Conservation (phyloP, 2,329 filamentous ascomycete genomes). For the Cladophialophora psammophila region DNA sequence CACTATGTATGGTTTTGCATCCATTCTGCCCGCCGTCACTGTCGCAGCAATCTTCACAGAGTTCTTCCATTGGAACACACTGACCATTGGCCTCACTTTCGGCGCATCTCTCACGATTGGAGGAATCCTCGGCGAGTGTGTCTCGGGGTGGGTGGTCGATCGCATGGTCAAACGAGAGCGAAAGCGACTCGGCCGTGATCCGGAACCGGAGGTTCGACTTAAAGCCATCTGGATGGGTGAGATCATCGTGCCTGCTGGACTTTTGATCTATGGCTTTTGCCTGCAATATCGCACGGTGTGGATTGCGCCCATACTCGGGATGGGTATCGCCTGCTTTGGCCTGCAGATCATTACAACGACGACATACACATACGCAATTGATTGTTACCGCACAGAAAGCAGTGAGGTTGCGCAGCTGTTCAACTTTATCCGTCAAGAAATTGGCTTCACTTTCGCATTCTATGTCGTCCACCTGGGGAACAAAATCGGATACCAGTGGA, state of each 20-base stretch:
- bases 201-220: conserved; percentile 42
- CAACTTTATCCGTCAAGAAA: conserved; percentile 42
- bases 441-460: conserved; percentile 42
- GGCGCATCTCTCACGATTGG: conserved; percentile 44
- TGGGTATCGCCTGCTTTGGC: conserved; percentile 42
- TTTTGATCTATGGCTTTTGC: conserved; percentile 46
- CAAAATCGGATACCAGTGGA: conserved; percentile 37
- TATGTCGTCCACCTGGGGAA: conserved; percentile 38
- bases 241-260: conserved; percentile 41
- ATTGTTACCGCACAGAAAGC: conserved; percentile 39
- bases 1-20: conserved; percentile 45
- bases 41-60: conserved; percentile 44
- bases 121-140: conserved; percentile 39
- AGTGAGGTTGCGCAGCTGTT: conserved; percentile 40
- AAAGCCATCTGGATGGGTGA: conserved; percentile 43
- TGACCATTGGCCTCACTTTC: conserved; percentile 44
- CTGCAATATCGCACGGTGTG: conserved; percentile 43
- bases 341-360: conserved; percentile 42
- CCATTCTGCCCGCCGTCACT: conserved; percentile 46
- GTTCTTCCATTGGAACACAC: conserved; percentile 44
- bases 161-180: conserved; percentile 37
- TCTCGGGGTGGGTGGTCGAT: conserved; percentile 42
- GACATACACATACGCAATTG: conserved; percentile 42
- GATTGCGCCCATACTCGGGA: conserved; percentile 42
- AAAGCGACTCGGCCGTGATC: conserved; percentile 33